A percentile compares a stretch with the other conserved stretches of the same genome.
Conservation (phyloP, 176 grass and related monocot species). For the Bothriochloa decipiens region DNA sequence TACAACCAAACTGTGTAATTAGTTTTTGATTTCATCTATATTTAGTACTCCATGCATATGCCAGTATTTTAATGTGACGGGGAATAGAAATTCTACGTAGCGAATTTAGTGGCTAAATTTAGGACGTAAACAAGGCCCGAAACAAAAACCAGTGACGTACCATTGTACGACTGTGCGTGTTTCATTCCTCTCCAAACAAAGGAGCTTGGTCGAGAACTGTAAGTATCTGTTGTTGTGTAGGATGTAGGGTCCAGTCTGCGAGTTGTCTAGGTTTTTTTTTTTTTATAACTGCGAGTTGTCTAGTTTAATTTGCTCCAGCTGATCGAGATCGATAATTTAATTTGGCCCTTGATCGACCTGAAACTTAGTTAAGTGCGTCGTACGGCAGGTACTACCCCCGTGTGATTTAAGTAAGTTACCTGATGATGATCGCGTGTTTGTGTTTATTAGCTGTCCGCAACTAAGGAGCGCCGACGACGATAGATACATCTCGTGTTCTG, state of each 20-base stretch:
- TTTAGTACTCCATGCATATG: no score
- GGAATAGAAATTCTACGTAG: no score
- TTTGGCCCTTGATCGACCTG: not conserved
- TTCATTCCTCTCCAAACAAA: not conserved
- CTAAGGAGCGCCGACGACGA: not conserved
- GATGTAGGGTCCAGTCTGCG: not conserved
- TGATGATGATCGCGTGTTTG: not conserved
- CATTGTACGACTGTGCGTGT: not conserved
- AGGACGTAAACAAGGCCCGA: no score
- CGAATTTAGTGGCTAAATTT: no score
- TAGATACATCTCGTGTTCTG: not conserved
- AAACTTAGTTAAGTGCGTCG: slow-evolving; percentile 23
- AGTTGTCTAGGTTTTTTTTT: slow-evolving; percentile 9
- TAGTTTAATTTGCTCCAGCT: not conserved
- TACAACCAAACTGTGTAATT: no score
- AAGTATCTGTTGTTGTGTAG: not conserved
- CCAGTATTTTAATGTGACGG: no score
- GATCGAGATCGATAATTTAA: no score
- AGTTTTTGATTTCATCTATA: no score
- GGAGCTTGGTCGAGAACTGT: not conserved
- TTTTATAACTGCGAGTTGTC: no score
- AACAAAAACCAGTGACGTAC: not conserved
- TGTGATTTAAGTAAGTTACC: not conserved
- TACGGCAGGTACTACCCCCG: slow-evolving; percentile 18
- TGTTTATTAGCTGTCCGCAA: slow-evolving; percentile 45